Conservation (phyloP, 345 rosid genomes). For the Pseudoturritis turrita region DNA sequence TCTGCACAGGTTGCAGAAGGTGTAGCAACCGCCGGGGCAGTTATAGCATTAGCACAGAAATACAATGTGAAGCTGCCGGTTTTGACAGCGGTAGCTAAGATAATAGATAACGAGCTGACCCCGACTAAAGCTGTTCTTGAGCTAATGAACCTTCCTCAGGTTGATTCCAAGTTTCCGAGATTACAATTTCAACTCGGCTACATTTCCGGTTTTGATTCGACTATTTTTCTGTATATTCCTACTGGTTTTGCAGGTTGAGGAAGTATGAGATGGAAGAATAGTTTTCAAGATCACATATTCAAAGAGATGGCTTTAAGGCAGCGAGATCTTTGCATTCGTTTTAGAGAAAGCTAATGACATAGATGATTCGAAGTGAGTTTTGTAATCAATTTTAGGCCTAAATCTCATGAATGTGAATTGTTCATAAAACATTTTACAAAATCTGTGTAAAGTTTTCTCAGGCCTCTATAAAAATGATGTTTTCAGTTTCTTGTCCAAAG, state of each 20-base stretch:
- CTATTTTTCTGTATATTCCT: not conserved
- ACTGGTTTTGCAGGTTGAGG: constrained; percentile 54
- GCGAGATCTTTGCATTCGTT: constrained; percentile 17
- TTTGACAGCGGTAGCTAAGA: constrained; percentile 90
- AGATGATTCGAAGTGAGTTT: constrained; percentile 18
- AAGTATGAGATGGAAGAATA: constrained; percentile 43
- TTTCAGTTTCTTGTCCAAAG: not conserved
- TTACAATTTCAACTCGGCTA: not conserved
- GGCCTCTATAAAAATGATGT: not conserved
- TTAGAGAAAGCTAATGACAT: constrained; percentile 11
- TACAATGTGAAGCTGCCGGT: constrained; percentile 90
- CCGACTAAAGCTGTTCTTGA: constrained; percentile 81
- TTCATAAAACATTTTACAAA: constrained; percentile 18
- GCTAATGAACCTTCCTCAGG: constrained; percentile 87
- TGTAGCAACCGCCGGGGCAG: constrained; percentile 93
- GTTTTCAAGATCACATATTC: constrained; percentile 3
- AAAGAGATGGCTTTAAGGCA: constrained; percentile 6
- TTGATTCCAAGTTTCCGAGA: constrained; percentile 19
- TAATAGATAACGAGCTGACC: constrained; percentile 79
- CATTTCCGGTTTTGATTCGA: not conserved
- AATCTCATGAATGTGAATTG: constrained; percentile 23
- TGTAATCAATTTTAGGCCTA: constrained; percentile 9
- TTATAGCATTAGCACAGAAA: constrained; percentile 90
- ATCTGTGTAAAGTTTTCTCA: constrained; percentile 15
- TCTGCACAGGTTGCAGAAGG: constrained; percentile 80